Evolutionary conservation across 768 basidiomycete species (phyloP), one percentile per base, ranked within the genome.

Genomic region (Naganishia onofrii): DNA sequence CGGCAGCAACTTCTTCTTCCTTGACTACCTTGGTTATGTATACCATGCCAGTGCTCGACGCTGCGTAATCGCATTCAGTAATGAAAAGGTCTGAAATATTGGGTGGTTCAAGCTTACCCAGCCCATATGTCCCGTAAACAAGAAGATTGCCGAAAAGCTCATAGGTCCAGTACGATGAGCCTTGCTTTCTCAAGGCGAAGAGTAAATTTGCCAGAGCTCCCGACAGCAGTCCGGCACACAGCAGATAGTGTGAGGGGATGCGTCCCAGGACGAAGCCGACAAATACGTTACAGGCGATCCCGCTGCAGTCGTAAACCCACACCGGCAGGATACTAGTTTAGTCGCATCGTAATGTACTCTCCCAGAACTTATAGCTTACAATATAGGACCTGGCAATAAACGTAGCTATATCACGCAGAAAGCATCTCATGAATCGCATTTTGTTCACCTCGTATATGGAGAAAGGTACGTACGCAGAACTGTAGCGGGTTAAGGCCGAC

Each of bases 301-400:
- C 58, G 9, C 55, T 34, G 34, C 12, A 34, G 8, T 15, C 44
- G 44, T 6, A 15, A n/a, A n/a, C n/a, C n/a, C n/a, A 17, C 29
- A 21, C 10, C 19, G 29, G 17, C 10, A 34, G 3, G 31, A 17
- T 3, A 46, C 44, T 46, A 46, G 5, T 46, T 46, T 15, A 17
- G 13, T 46, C 44, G 21, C 44, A 6, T 2, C 21, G 32, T 19
- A 5, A 21, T n/a, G 56, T 3, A n/a, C 28, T 8, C 32, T 6
- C 15, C 3, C 12, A 36, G 34, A 36, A 12, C 7, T 9, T 28
- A 23, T 3, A 21, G 10, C 58, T 28, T 26, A 60, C 36, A 60
- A n/a, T n/a, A 60, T 60, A n/a, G 58, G 58, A 4, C 58, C 36
- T 15, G 58, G 58, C 23, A 60, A 36, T 23, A 60, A n/a, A 9